Evolutionary conservation across 2,329 filamentous ascomycete genomes (phyloP), one percentile per base, ranked within the genome.

Genomic region (Mariannaea sp.): DNA sequence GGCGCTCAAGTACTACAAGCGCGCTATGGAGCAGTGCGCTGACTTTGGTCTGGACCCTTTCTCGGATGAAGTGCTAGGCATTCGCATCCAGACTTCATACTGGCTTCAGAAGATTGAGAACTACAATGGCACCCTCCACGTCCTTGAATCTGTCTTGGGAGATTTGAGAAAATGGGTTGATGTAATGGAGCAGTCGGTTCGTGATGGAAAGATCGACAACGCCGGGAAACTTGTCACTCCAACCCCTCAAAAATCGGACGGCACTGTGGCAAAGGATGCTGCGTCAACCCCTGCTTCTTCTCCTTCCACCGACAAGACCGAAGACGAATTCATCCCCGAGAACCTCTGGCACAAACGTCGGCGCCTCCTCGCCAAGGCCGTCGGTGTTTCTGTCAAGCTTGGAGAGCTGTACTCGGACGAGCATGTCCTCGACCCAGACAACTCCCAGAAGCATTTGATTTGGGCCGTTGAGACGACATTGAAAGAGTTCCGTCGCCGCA

Each of bases 21-120:
- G 88, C 60, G 92, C 92, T 3, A 77, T 97, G 52, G 79, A 86
- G 57, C 80, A 88, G 45, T 91, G 91, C 52, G 77, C 85, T 43
- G 85, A 90, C 65, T 68, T 88, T 44, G 85, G 86, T 0, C 83
- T 99, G 76, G 91, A 97, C 68, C 90, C 90, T 0, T 95, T 92
- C 69, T 92, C 89, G 4, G 89, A 97, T 64, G 92, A 97, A 70
- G 87, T 97, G 27, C 80, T 97, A 62, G 94, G 94, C 7, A 86
- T 97, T 46, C 90, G 92, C 67, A 86, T 97, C 44, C 86, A 92
- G 68, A 79, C 96, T 7, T 86, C 90, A 1, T 80, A 81, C 8
- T 85, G 96, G 79, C 80, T 96, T 57, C 90, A 97, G 72, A 87
- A 88, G 66, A 83, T 90, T 13, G 80, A 86, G 26, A 83, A 88